Percentiles rank a stretch among this genome's conserved stretches.
Evolutionary conservation across 2,329 filamentous ascomycete species (phyloP).

Genomic region (Seiridium cupressi): DNA sequence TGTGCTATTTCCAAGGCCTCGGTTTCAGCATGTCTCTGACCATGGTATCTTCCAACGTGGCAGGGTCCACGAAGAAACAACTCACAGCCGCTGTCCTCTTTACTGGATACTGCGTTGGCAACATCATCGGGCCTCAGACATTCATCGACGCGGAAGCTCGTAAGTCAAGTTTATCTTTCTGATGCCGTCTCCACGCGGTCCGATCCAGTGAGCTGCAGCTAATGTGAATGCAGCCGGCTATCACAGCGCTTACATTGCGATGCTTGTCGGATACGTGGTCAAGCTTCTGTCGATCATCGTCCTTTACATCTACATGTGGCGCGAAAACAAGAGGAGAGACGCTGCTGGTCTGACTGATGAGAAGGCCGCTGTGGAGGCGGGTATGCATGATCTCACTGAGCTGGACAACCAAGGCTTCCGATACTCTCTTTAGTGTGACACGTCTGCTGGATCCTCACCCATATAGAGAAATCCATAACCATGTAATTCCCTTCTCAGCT

Average conservation of each 20-base stretch:
- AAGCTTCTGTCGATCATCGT: constrained; percentile 24
- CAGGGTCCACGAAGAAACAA: constrained; percentile 32
- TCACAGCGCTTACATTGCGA: constrained; percentile 29
- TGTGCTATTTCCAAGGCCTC: constrained; percentile 34
- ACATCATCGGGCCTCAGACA: constrained; percentile 31
- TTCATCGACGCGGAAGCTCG: constrained; percentile 22
- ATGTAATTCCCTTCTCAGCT: too few relatives aligned
- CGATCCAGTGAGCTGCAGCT: neutral
- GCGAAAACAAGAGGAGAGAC: constrained; percentile 25
- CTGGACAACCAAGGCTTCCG: constrained; percentile 29
- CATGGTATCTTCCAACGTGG: constrained; percentile 30
- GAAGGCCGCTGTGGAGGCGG: constrained; percentile 25
- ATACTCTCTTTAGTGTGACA: constrained; percentile 15
- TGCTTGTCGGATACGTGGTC: constrained; percentile 27
- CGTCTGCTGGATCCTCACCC: too few relatives aligned
- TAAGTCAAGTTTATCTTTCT: constrained; percentile 13
- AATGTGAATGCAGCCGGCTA: constrained; percentile 19
- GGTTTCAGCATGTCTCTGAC: constrained; percentile 30
- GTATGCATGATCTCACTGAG: constrained; percentile 29
- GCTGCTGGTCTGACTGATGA: constrained; percentile 23
- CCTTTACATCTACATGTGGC: constrained; percentile 28
- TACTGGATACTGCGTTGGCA: constrained; percentile 29
- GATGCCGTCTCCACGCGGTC: too few relatives aligned
- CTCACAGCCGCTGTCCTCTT: constrained; percentile 26
- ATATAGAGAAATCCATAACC: too few relatives aligned